Evolutionary conservation across 257 asterid genomes (phyloP).

Genomic region (Avicennia marina): DNA sequence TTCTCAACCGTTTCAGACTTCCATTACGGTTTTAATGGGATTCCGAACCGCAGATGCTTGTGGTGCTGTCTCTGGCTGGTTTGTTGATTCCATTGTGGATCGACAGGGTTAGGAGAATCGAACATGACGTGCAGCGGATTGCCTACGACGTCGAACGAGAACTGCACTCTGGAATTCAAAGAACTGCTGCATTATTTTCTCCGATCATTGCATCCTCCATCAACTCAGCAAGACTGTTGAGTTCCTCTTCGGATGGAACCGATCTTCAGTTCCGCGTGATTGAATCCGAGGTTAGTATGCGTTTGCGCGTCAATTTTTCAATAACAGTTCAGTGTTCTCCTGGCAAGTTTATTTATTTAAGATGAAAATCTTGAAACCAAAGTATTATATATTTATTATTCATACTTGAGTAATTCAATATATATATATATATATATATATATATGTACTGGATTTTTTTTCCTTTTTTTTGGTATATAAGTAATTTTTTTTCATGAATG

Average conservation of each 20-base stretch:
- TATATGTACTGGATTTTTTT: no score
- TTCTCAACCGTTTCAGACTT: no score
- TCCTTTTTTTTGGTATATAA: no score
- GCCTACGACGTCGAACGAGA: constrained; percentile 22
- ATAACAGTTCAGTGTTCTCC: no score
- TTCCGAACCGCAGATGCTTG: no score
- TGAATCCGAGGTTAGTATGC: constrained; percentile 24
- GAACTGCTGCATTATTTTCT: constrained; percentile 24
- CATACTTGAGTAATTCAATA: no score
- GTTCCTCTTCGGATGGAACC: constrained; percentile 17
- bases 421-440: no score
- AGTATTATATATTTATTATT: no score
- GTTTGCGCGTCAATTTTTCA: background rate
- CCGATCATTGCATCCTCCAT: constrained; percentile 30
- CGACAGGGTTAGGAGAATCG: constrained; percentile 24
- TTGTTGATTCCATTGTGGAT: constrained; percentile 43
- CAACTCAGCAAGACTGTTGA: constrained; percentile 25
- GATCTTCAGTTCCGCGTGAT: constrained; percentile 22
- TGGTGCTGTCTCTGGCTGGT: no score
- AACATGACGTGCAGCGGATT: constrained; percentile 24
- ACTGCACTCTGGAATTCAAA: constrained; percentile 17
- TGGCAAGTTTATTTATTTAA: background rate
- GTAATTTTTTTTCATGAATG: no score
- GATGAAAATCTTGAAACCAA: no score
- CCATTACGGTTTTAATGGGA: no score